Evolutionary conservation across 208 protist species (phyloP).

Genomic region (Trypanosoma lewisi): DNA sequence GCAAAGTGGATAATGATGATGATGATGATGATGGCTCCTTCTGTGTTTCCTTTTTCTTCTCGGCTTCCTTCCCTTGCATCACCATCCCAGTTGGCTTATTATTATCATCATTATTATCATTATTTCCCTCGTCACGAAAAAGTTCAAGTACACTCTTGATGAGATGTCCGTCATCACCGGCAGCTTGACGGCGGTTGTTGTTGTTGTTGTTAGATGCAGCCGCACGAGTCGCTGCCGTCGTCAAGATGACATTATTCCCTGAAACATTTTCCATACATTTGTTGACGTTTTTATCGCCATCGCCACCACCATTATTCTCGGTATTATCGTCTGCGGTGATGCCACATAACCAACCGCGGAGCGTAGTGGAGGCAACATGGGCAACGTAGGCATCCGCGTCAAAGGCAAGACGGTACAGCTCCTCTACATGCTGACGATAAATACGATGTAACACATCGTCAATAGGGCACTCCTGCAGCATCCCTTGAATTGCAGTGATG

Average conservation of each 20-base stretch:
- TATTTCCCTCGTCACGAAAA: constrained; percentile 6
- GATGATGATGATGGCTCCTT: too few species aligned
- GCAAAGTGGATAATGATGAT: too few species aligned
- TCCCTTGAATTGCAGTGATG: constrained; percentile 9
- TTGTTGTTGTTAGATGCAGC: not conserved
- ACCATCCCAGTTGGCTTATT: too few species aligned
- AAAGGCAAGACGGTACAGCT: constrained; percentile 27
- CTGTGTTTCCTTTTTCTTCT: too few species aligned
- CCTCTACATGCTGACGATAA: constrained; percentile 24
- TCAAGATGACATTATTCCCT: not conserved
- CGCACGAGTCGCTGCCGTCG: not conserved
- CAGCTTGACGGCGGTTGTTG: not conserved
- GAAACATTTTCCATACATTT: not conserved
- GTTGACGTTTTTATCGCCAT: not conserved
- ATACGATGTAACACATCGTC: constrained; percentile 17
- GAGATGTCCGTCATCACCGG: constrained; percentile 10
- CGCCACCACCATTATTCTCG: not conserved
- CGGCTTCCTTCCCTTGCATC: not conserved
- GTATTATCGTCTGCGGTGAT: constrained; percentile 1
- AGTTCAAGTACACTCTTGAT: constrained; percentile 16
- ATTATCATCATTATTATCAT: too few species aligned
- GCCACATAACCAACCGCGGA: constrained; percentile 30
- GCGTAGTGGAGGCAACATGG: constrained; percentile 19
- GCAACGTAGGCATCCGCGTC: constrained; percentile 27
- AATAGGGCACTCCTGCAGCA: constrained; percentile 16